Base-by-base conservation (phyloP, 2,329 filamentous ascomycete genomes). In the Ophiostoma sp. region DNA sequence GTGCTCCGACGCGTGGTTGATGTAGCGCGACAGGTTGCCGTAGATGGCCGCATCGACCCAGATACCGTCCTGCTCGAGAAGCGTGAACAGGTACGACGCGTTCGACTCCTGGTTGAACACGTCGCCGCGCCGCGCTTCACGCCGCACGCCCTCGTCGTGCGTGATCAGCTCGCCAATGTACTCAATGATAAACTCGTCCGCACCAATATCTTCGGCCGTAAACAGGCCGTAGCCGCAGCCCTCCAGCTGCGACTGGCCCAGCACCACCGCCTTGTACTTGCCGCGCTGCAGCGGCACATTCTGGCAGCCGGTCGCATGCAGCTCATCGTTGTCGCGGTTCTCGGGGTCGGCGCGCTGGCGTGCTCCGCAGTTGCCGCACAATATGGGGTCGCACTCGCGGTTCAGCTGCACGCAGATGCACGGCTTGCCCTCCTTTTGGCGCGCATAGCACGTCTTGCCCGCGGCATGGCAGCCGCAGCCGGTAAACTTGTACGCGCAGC, bases 11-110 rank as follows among this genome's bases (percentile, higher is more conserved):
- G 90, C 89, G 75, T 94, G 91, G 78, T 96, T 95, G 77, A 95
- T 92, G 79, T 93, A 95, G 4, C 92, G 87, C 66, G 90, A 89
- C 73, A 94, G 88, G 77, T 94, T 95, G 67, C 92, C 92, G 73
- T 90, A 90, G 60, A 88, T 87, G 27, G 90, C 91, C 7, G 89
- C 89, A 76, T 95, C 92, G 23, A 95, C 85, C 86, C 86, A 88
- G 52, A 86, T 87, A 60, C 86, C 86, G 73, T 87, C 86, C 27
- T 85, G 81, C 71, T 88, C 86, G 20, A 88, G 78, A 1, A 88
- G 79, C 0, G 85, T 87, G 71, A 88, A 88, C 41, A 87, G 81
- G 70, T 88, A 92, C n/a, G 87, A 89, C 4, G 87, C 84, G 74
- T 86, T 86, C 31, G 86, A 85, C 70, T 86, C 83, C 73, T 88